These are phyloP conservation scores for Mucor saturninus DNA, from an alignment of 371 early-diverging fungal genomes.

Conservation along the genomic window DNA sequence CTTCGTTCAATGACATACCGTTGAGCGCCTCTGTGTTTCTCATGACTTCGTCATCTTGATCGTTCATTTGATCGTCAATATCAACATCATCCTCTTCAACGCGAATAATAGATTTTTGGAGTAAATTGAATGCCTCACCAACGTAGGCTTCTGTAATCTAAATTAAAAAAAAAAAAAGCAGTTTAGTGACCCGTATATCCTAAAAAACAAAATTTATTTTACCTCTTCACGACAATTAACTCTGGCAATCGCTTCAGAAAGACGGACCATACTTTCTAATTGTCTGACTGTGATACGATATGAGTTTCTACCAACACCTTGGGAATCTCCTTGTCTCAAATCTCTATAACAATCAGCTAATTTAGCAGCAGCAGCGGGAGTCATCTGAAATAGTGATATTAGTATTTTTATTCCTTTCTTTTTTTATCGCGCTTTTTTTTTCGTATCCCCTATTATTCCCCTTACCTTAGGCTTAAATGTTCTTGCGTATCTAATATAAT, in stretches of 20 bases:
- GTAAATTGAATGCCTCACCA: conserved; percentile 89
- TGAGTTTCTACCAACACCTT: conserved; percentile 75
- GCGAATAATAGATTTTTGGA: conserved; percentile 92
- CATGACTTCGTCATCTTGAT: conserved; percentile 42
- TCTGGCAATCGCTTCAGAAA: conserved; percentile 97
- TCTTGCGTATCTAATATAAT: conserved; percentile 90
- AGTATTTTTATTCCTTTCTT: background rate
- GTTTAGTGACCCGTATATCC: background rate
- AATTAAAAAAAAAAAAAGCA: conserved; percentile 2
- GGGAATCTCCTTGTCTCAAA: conserved; percentile 89
- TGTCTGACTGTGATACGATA: conserved; percentile 99
- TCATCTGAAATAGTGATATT: conserved; percentile 55
- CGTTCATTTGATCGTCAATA: conserved; percentile 57
- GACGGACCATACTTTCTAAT: conserved; percentile 96
- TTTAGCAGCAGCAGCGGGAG: conserved; percentile 78
- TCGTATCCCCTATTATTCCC: background rate
- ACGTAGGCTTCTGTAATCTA: conserved; percentile 82
- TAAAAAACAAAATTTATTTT: conserved; percentile 4
- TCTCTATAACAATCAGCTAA: conserved; percentile 90
- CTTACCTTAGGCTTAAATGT: conserved; percentile 81
- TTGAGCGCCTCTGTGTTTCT: conserved; percentile 45
- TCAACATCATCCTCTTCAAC: conserved; percentile 91
- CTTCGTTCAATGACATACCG: conserved; percentile 33
- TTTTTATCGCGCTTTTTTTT: background rate
- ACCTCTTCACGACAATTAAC: conserved; percentile 83